Conservation (phyloP, 768 basidiomycete genomes). For the Mycena galericulata region DNA sequence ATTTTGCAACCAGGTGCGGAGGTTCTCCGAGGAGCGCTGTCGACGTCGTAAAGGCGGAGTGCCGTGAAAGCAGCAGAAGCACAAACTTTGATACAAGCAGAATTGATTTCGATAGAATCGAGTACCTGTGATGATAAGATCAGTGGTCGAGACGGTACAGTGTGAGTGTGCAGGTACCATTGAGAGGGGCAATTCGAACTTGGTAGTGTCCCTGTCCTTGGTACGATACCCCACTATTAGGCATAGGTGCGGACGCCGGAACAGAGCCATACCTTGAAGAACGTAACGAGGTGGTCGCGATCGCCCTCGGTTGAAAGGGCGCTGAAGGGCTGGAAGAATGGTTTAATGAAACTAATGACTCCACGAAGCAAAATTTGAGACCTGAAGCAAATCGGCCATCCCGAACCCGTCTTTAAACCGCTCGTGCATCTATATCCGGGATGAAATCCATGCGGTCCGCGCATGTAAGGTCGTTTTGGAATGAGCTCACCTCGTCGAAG, state of each 20-base stretch:
- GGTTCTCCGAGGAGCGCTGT: conserved; percentile 15
- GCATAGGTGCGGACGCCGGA: neutral
- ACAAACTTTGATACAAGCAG: conserved; percentile 22
- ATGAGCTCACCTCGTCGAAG: conserved; percentile 53
- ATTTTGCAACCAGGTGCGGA: conserved; percentile 14
- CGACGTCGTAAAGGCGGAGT: neutral
- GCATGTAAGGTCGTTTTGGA: neutral
- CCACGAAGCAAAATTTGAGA: conserved; percentile 7
- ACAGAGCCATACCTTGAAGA: conserved; percentile 24
- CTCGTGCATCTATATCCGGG: conserved; percentile 26
- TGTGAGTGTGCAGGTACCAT: too few relatives aligned
- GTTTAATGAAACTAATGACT: conserved; percentile 12
- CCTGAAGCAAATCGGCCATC: conserved; percentile 28
- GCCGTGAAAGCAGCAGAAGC: conserved; percentile 1
- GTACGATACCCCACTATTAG: neutral
- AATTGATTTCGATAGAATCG: conserved; percentile 17
- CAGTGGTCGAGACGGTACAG: too few relatives aligned
- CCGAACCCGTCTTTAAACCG: conserved; percentile 27
- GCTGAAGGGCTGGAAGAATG: conserved; percentile 15
- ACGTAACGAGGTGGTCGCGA: conserved; percentile 21
- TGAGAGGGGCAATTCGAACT: conserved; percentile 14
- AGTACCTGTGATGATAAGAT: conserved; percentile 14
- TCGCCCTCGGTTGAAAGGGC: conserved; percentile 20
- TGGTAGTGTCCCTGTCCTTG: conserved; percentile 22
- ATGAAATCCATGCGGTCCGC: conserved; percentile 25